Conservation (phyloP, 768 basidiomycete genomes). For the Rhodosporidiobolus sp. region DNA sequence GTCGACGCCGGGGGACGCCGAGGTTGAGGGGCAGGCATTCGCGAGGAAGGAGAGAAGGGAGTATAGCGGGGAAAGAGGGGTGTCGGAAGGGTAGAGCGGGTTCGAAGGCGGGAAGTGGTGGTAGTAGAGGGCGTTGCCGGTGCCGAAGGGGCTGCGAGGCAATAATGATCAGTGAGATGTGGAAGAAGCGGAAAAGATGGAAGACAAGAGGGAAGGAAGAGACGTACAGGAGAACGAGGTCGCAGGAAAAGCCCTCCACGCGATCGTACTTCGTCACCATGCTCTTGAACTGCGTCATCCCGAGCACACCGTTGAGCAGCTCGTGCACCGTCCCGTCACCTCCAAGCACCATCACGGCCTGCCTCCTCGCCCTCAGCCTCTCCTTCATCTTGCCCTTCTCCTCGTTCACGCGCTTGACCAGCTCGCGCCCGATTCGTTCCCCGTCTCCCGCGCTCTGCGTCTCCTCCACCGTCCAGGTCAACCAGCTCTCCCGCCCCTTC, state of each 20-base stretch:
- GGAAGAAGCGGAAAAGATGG: conserved; percentile 52
- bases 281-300: conserved; percentile 13
- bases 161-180: conserved; percentile 46
- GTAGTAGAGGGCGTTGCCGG: conserved; percentile 87
- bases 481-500: not conserved
- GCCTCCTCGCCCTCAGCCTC: not conserved
- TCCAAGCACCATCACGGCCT: conserved; percentile 52
- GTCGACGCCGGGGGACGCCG: conserved; percentile 53
- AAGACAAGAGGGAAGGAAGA: not conserved
- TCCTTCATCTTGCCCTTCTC: not conserved
- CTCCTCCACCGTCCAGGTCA: not conserved
- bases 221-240: conserved; percentile 33
- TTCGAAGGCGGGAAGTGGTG: conserved; percentile 64
- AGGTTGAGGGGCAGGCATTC: not conserved
- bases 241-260: not conserved
- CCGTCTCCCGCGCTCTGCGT: conserved; percentile 36
- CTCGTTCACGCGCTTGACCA: conserved; percentile 3
- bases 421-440: conserved; percentile 38
- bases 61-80: conserved; percentile 7
- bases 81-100: not conserved
- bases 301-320: conserved; percentile 64
- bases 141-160: conserved; percentile 62
- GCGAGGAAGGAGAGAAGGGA: conserved; percentile 24
- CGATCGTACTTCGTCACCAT: not conserved
- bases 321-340: conserved; percentile 94